These are phyloP conservation scores for Alopecurus myosuroides DNA, from an alignment of 176 grass and related monocot genomes.

Conservation along the genomic window DNA sequence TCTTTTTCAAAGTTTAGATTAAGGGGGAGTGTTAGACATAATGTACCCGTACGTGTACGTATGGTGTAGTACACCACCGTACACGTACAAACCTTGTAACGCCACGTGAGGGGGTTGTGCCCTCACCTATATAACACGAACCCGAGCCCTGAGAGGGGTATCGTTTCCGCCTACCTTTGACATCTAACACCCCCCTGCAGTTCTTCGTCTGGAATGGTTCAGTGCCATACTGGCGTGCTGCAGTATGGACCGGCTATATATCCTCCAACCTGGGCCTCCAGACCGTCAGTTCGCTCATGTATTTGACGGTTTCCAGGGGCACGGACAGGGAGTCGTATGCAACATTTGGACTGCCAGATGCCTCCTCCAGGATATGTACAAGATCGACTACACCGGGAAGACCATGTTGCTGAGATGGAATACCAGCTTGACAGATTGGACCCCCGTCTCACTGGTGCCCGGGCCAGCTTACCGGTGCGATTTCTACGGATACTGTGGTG, in stretches of 20 bases:
- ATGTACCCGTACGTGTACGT: no score
- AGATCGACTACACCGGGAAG: constrained; percentile 2
- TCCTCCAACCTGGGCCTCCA: background rate
- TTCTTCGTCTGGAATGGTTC: background rate
- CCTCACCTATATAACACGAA: no score
- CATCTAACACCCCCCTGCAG: background rate
- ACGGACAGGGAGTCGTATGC: background rate
- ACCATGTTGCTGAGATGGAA: background rate
- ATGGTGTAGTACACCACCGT: no score
- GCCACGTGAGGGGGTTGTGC: no score
- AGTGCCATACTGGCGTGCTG: background rate
- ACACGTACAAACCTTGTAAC: no score
- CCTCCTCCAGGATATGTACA: background rate
- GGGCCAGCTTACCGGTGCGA: background rate
- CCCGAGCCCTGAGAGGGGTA: no score
- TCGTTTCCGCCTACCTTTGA: no score
- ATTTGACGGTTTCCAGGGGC: background rate
- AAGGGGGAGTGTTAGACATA: no score
- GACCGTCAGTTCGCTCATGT: background rate
- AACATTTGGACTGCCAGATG: background rate
- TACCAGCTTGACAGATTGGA: background rate
- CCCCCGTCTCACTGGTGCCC: accelerated
- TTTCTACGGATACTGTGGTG: background rate
- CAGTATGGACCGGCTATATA: background rate
- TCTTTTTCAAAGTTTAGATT: no score